These are phyloP conservation scores for Oenanthe sinensis DNA, from an alignment of 129 eudicot species.

Conservation along the genomic window DNA sequence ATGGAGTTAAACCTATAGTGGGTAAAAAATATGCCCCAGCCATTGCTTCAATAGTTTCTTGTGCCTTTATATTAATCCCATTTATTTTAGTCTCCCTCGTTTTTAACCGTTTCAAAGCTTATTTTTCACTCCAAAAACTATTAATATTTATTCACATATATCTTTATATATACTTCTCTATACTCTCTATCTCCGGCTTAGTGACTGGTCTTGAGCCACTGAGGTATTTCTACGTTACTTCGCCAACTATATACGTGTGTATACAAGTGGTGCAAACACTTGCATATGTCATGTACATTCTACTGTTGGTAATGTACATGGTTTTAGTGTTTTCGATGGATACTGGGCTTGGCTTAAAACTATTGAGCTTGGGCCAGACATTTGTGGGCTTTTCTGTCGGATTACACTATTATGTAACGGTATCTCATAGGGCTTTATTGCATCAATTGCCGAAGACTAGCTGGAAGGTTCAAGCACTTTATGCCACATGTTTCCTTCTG, in stretches of 20 bases:
- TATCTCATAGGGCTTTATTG: constrained; percentile 69
- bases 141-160: constrained; percentile 76
- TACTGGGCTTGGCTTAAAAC: constrained; percentile 35
- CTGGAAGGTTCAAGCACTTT: constrained; percentile 72
- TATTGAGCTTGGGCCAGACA: constrained; percentile 73
- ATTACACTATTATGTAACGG: constrained; percentile 83
- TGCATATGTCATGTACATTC: constrained; percentile 64
- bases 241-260: constrained; percentile 66
- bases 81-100: constrained; percentile 64
- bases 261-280: constrained; percentile 72
- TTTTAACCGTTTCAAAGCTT: constrained; percentile 65
- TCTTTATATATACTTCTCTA: constrained; percentile 61
- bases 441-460: constrained; percentile 68
- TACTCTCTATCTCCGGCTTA: constrained; percentile 55
- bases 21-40: constrained; percentile 78
- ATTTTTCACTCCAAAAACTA: constrained; percentile 67
- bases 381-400: constrained; percentile 87
- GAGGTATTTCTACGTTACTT: constrained; percentile 71
- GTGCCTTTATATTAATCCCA: constrained; percentile 62
- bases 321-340: constrained; percentile 72
- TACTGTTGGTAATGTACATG: constrained; percentile 70
- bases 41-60: constrained; percentile 47
- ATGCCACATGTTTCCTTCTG: constrained; percentile 81
- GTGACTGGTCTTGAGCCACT: constrained; percentile 84
- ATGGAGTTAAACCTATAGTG: constrained; percentile 57